These are phyloP conservation scores for Blechomonas ayalai DNA, from an alignment of 208 protist species.

Conservation along the genomic window DNA sequence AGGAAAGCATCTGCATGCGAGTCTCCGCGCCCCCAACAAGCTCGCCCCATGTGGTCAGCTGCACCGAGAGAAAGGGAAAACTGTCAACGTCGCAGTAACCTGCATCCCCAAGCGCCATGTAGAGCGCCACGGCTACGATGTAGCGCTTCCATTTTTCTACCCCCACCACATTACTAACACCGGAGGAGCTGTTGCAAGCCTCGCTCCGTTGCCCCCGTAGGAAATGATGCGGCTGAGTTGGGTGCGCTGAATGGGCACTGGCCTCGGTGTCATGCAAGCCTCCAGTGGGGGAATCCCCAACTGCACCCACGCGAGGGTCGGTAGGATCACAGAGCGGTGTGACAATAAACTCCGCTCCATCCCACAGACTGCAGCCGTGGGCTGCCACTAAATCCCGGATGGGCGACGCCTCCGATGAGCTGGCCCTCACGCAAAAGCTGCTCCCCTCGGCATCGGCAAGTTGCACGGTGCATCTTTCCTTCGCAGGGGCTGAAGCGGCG, in stretches of 20 bases:
- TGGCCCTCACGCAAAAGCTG: conserved; percentile 16
- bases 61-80: conserved; percentile 40
- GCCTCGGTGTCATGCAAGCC: not conserved
- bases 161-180: not conserved
- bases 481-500: not conserved
- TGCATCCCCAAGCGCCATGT: conserved; percentile 38
- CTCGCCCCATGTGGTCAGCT: conserved; percentile 21
- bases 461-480: conserved; percentile 12
- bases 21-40: conserved; percentile 14
- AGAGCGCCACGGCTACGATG: conserved; percentile 35
- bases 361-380: conserved; percentile 15
- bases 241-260: not conserved
- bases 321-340: conserved; percentile 14
- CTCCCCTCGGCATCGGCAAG: conserved; percentile 21
- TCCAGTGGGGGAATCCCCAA: not conserved
- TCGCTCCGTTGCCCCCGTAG: not conserved
- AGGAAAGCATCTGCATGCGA: conserved; percentile 23
- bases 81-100: conserved; percentile 30
- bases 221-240: not conserved
- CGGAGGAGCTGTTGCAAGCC: not conserved
- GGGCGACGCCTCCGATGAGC: conserved; percentile 11
- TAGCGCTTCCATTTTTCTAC: conserved; percentile 50
- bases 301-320: not conserved
- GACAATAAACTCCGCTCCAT: conserved; percentile 29
- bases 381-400: conserved; percentile 13